phyloP scores from a whole-genome alignment of 2,329 filamentous ascomycete genomes.

The Tolypocladium pustulatum region DNA sequence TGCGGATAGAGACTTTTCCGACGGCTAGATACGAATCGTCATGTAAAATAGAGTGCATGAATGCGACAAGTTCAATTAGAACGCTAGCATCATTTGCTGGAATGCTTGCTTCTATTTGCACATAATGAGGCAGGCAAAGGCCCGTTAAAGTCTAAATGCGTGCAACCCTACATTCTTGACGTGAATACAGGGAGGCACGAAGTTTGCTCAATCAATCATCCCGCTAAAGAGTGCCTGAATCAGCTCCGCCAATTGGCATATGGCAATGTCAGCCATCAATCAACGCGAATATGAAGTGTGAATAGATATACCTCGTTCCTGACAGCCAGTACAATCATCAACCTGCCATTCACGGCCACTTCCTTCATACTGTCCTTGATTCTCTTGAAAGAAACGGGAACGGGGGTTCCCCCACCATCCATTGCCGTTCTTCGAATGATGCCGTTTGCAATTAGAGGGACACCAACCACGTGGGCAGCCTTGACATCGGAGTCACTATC shows the following conservation, averaged over 20 bases:
- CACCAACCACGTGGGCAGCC: no score
- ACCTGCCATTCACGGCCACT: not conserved
- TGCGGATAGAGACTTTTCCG: conserved; percentile 12
- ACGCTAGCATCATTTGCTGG: not conserved
- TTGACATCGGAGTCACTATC: no score
- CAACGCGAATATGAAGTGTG: not conserved
- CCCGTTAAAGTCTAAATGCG: no score
- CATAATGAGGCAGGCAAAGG: not conserved
- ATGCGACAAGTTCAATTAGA: not conserved
- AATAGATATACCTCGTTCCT: not conserved
- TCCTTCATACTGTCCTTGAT: not conserved
- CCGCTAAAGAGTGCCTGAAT: not conserved
- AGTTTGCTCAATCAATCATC: not conserved
- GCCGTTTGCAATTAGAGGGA: no score
- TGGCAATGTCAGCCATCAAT: not conserved
- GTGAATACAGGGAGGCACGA: no score
- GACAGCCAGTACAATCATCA: not conserved
- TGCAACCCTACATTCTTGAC: no score
- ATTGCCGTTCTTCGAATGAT: no score
- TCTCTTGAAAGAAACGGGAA: no score
- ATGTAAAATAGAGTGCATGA: not conserved
- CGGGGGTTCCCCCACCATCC: no score
- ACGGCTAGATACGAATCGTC: not conserved
- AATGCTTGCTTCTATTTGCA: not conserved
- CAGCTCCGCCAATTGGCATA: no score